Base-by-base conservation (phyloP, 768 basidiomycete species). In the Tylopilus rubrobrunneus region DNA sequence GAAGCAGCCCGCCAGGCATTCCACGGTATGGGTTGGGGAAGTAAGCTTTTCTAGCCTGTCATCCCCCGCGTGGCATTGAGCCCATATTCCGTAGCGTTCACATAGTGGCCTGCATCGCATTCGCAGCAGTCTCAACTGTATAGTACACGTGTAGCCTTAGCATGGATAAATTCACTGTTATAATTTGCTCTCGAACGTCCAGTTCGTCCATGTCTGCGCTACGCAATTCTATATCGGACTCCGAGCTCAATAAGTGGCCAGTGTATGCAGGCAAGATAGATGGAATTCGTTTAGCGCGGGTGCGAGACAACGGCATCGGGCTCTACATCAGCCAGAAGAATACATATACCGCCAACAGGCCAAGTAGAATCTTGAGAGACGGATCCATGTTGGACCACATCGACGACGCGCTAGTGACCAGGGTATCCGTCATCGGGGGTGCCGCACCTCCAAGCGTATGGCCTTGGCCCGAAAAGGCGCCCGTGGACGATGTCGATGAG, bases 401-500 rank as follows among this genome's bases (percentile, higher is more conserved):
- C 8, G 67, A 75, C 4, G 67, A 59, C 1, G 72, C 70, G 5
- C 69, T 71, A 40, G 70, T 69, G 21, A 71, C 54, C 27, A 72
- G 58, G 46, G n/a, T 39, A 19, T 72, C 63, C 47, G 76, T 71
- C 19, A 71, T 68, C 27, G 76, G 59, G 14, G 74, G 67, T 14
- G 74, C 55, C 1, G 71, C 59, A 27, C 82, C 82, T 21, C 84
- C 86, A 1, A 93, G 75, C 7, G 85, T 90, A 9, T 85, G 84
- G 23, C 91, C 91, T 63, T 78, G 78, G 4, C 91, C 91, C 23
- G 81, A 66, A 66, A 93, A 93, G 40, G 81, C 74, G 37, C 72
- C 63, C 2, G 71, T 51, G 23, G 72, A 53, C 8, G 77, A 70
- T n/a, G n/a, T n/a, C 28, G 68, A 52, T 2, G 3, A 2, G 3